Evolutionary conservation across 1,284 basidiomycete genomes (phyloP).

Genomic region (Boletus coffeatus): DNA sequence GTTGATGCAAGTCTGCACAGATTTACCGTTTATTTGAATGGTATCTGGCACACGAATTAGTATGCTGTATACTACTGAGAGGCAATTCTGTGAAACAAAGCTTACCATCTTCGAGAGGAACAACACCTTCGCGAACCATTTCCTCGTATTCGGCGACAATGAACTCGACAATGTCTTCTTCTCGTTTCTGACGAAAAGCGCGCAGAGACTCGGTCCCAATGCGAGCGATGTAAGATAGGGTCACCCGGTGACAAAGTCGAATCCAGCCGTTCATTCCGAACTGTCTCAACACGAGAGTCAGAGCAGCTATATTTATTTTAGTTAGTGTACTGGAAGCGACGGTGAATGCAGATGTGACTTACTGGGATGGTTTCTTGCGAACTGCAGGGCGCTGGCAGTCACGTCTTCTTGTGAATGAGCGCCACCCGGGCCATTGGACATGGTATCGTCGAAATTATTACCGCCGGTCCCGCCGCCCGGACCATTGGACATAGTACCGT

Average conservation of each 20-base stretch:
- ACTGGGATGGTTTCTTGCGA: not conserved
- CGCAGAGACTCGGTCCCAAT: not conserved
- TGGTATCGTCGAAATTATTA: not conserved
- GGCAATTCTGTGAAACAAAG: not conserved
- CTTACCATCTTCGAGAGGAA: not conserved
- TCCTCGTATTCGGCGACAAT: not conserved
- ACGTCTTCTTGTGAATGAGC: not conserved
- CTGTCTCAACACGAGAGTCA: not conserved
- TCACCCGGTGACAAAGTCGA: not conserved
- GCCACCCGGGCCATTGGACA: not conserved
- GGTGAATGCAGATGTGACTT: not conserved
- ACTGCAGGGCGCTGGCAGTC: not conserved
- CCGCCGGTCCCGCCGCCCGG: too few relatives aligned
- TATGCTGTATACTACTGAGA: not conserved
- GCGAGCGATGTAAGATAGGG: not conserved
- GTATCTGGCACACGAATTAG: not conserved
- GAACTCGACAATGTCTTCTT: not conserved
- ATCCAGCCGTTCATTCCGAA: not conserved
- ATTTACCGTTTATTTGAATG: not conserved
- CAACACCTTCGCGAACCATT: not conserved
- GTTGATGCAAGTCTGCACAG: not conserved
- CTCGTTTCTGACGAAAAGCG: not conserved
- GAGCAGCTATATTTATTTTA: not conserved
- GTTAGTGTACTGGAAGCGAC: not conserved
- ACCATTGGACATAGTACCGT: too few relatives aligned